These are phyloP conservation scores for Backusella circina DNA, from an alignment of 192 early-diverging fungal genomes.

Conservation along the genomic window DNA sequence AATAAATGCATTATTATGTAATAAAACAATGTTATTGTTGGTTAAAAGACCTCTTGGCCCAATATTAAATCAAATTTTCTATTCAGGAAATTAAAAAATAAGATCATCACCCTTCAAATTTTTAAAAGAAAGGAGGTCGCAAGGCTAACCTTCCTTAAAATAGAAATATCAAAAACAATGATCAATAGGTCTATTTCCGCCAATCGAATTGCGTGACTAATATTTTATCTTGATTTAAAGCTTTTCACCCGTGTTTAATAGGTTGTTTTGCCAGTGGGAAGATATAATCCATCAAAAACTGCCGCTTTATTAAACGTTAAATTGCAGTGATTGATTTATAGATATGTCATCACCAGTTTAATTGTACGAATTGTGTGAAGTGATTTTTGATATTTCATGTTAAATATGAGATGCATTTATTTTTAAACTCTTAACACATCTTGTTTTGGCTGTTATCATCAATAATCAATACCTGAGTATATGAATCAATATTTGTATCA, in stretches of 20 bases:
- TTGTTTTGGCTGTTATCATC: no score
- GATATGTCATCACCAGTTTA: no score
- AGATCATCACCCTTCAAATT: not conserved
- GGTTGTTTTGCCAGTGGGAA: not conserved
- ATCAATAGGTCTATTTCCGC: not conserved
- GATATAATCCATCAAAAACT: not conserved
- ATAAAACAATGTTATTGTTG: not conserved
- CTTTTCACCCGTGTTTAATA: not conserved
- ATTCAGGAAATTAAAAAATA: no score
- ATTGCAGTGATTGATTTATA: not conserved
- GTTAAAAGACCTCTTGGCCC: not conserved
- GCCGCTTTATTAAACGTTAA: not conserved
- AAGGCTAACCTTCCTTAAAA: not conserved
- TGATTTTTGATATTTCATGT: no score
- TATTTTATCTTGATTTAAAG: not conserved
- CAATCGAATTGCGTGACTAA: no score
- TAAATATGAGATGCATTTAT: no score
- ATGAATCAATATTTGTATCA: no score
- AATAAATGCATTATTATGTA: not conserved
- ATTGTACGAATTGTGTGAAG: no score
- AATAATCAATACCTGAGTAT: no score
- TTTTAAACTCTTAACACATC: no score
- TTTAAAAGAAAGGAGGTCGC: not conserved
- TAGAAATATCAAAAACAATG: not conserved
- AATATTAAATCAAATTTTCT: not conserved